Percentiles rank a stretch among this genome's conserved stretches.
Evolutionary conservation across 2,329 filamentous ascomycete species (phyloP).

Genomic region (Arthrobotrys sphaeroides): DNA sequence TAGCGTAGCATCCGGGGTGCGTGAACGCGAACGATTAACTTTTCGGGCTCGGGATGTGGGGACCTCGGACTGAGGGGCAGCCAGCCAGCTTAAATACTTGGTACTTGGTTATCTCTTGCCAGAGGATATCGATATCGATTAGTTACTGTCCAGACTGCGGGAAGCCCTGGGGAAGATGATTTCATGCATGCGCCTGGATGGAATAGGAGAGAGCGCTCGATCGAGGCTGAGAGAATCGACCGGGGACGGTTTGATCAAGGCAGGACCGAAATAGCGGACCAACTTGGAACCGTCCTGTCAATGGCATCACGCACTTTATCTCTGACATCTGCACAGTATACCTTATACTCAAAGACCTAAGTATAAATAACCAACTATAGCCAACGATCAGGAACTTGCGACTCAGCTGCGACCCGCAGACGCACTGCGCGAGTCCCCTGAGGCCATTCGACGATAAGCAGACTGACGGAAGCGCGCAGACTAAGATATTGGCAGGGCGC

Average conservation of each 20-base stretch:
- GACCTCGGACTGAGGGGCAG: not conserved
- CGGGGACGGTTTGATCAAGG: no score
- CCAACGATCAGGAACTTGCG: no score
- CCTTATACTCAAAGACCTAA: no score
- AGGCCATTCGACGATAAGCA: no score
- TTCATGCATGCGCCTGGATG: not conserved
- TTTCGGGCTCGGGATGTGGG: conserved; percentile 2
- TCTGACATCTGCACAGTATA: no score
- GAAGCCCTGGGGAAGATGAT: not conserved
- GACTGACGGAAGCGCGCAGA: no score
- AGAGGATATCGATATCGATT: not conserved
- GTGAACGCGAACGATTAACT: not conserved
- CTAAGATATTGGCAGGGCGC: no score
- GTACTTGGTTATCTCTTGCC: not conserved
- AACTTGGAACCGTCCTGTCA: no score
- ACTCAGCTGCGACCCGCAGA: not conserved
- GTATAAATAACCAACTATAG: no score
- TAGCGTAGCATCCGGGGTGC: no score
- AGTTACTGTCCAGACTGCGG: not conserved
- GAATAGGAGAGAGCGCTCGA: not conserved
- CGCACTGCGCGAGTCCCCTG: not conserved
- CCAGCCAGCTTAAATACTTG: not conserved
- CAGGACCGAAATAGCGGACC: no score
- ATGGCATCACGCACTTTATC: no score
- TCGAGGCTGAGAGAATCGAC: not conserved